Base-by-base conservation (phyloP, 768 basidiomycete genomes). In the Tylopilus balloui region DNA sequence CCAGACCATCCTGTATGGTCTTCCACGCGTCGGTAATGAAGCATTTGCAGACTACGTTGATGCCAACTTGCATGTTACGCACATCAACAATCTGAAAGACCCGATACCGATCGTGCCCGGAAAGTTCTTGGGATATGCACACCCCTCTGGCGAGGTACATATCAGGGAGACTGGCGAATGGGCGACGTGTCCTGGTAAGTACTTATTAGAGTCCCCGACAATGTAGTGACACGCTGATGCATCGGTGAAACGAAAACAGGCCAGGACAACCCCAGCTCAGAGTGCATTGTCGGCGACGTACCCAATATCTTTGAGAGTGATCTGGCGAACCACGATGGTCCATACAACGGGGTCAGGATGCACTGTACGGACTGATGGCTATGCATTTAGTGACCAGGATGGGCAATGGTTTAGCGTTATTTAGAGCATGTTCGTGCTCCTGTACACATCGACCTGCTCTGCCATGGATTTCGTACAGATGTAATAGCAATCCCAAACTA, bases 31-130 rank as follows among this genome's bases (percentile, higher is more conserved):
- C 3, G 81, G 83, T 23, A 83, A 84, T 60, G 69, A 77, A 58
- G 76, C 67, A 0, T 85, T 83, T 52, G 81, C 81, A 1, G 56
- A 80, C 57, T 77, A 76, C 51, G 72, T 82, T 40, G 78, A 82
- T 52, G 56, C 67, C 11, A 66, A 76, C 29, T 38, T 68, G 32
- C 54, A 62, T 2, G 46, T 81, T 15, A 78, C 71, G 12, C 81
- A 75, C 49, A 72, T 84, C 59, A 81, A 76, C 61, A 81, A 84
- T 66, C 32, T 60, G 47, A 52, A 69, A 28, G 74, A 77, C 40
- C 61, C 64, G 2, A 40, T 76, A 6, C 74, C 75, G n/a, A 69
- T 59, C 42, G 9, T 54, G 4, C 69, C 69, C 1, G 57, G 51
- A 1, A 58, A 11, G 52, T 69, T 68, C 50, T 31, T 74, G 32